Evolutionary conservation across 768 basidiomycete species (phyloP).

Genomic region (Trametes villosa): DNA sequence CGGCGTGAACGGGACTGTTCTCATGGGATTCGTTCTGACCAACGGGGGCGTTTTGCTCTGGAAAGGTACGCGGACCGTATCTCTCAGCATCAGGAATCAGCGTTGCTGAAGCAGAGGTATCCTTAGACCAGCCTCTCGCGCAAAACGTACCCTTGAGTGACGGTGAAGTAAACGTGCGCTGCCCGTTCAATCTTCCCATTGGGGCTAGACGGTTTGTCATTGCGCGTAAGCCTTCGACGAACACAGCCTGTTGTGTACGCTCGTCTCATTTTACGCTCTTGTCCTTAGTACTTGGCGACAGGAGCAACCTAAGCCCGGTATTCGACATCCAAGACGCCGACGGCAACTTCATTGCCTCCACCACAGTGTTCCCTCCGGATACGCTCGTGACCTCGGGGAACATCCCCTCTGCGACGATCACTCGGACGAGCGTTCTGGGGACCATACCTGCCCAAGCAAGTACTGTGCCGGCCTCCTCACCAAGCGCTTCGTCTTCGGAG

Average conservation of each 20-base stretch:
- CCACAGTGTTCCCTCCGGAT: background rate
- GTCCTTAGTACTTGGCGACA: background rate
- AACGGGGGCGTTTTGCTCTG: background rate
- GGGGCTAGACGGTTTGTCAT: background rate
- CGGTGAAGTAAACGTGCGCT: slow-evolving; percentile 3
- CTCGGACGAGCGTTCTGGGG: slow-evolving; percentile 2
- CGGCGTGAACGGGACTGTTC: background rate
- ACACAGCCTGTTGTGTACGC: background rate
- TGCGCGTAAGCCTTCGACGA: background rate
- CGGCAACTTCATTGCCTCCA: background rate
- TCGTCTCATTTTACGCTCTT: background rate
- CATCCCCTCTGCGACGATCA: slow-evolving; percentile 2
- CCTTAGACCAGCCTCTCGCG: background rate
- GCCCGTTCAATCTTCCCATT: background rate
- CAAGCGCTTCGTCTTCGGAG: background rate
- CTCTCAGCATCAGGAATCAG: background rate
- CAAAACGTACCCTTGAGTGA: background rate
- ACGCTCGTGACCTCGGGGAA: background rate
- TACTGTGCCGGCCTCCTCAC: background rate
- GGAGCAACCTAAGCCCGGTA: background rate
- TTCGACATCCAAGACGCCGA: background rate
- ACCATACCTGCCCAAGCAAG: background rate
- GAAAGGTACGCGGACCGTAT: background rate
- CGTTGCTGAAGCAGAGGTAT: background rate
- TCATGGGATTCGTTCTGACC: background rate